A percentile compares a stretch with the other conserved stretches of the same genome.
phyloP scores from a whole-genome alignment of 2,329 filamentous ascomycete species.

The Calonectria fujianensis region DNA sequence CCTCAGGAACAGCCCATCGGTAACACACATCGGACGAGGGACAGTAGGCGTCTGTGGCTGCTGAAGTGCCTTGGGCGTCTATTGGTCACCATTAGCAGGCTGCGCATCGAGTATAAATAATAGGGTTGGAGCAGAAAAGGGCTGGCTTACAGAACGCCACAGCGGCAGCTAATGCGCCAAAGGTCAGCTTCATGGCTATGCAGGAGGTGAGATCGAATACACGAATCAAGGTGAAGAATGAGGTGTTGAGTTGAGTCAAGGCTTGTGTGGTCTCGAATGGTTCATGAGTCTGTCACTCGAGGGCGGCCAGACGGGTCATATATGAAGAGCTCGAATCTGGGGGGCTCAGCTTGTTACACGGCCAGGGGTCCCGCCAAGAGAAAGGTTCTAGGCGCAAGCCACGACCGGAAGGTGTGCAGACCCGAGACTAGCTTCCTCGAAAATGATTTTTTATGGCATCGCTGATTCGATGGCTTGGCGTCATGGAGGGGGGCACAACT shows the following conservation, averaged over 20 bases:
- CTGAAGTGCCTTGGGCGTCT: slow-evolving; percentile 51
- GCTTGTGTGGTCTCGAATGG: background rate
- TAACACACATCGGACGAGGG: slow-evolving; percentile 70
- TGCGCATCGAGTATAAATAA: background rate
- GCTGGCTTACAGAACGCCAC: slow-evolving; percentile 47
- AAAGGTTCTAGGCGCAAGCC: slow-evolving; percentile 41
- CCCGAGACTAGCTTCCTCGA: slow-evolving; percentile 32
- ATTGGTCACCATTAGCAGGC: background rate
- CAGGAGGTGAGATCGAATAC: background rate
- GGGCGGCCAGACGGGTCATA: slow-evolving; percentile 28
- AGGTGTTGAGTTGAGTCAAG: background rate
- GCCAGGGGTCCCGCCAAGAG: slow-evolving; percentile 32
- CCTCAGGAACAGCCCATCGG: slow-evolving; percentile 72
- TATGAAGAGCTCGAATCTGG: slow-evolving; percentile 24
- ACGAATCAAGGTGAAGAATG: background rate
- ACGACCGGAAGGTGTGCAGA: slow-evolving; percentile 35
- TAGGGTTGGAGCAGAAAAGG: background rate
- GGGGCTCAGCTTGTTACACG: slow-evolving; percentile 26
- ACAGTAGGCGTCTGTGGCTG: slow-evolving; percentile 62
- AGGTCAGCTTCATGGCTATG: slow-evolving; percentile 49
- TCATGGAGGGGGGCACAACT: slow-evolving; percentile 7
- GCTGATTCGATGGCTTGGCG: slow-evolving; percentile 24
- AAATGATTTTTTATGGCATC: slow-evolving; percentile 17
- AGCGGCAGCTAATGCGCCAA: slow-evolving; percentile 42
- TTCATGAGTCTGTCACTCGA: background rate